Evolutionary conservation across 176 grass and related monocot genomes (phyloP), one percentile per base, ranked within the genome.

Genomic region (Oropetium thomaeum): DNA sequence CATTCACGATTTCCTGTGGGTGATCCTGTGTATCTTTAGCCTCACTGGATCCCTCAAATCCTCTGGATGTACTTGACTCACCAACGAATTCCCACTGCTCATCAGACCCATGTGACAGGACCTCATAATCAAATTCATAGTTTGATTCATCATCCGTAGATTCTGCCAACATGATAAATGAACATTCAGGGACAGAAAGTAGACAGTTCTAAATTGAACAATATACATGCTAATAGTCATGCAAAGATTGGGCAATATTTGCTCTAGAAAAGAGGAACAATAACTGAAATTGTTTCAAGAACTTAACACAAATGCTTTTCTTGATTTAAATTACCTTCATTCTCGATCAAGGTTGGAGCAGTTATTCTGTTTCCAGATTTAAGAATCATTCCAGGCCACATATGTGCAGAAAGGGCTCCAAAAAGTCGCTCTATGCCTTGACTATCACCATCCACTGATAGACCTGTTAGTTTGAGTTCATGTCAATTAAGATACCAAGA

Each of bases 371-470:
- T 99, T 84, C 96, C 91, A 67, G 96, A 95, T 83, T 92, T 99
- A 17, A 95, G 64, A 86, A 90, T 82, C 96, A 99, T 99, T 82
- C 96, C 96, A 82, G 91, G 91, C 91, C 96, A 99, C 96, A 95
- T 90, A 47, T 99, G 87, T 49, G 91, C 96, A 82, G 89, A 95
- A 81, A 99, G 83, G 31, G 84, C 96, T 79, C 96, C 96, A 66
- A 88, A 71, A 11, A 99, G 71, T 77, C 96, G 82, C 62, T 99
- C 96, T 65, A 95, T 58, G 41, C 96, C 96, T 92, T 99, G 96
- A 71, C 90, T 87, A 86, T 99, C 96, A 76, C 96, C 96, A 80
- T 99, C 77, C 59, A 92, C 84, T 7, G 91, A 99, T 45, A 99
- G 81, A 82, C 91, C 96, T 95, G 77, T 82, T 19, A 79, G 31